Base-by-base conservation (phyloP, 805 yeast species). In the Metschnikowia koreensis region DNA sequence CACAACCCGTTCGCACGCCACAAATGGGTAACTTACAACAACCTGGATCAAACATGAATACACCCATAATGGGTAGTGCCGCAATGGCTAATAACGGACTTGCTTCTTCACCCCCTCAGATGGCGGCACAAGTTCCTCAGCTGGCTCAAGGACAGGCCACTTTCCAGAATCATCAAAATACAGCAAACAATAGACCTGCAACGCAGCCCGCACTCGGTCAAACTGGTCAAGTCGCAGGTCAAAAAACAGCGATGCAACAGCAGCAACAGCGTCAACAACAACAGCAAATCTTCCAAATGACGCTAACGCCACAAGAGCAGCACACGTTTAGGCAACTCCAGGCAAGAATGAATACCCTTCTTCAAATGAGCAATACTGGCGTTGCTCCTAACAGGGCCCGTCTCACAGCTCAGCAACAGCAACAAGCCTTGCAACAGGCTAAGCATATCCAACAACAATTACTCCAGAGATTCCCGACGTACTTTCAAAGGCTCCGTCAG, bases 211-310 rank as follows among this genome's bases (percentile, higher is more conserved):
- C 48, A 4, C 33, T 49, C 29, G 46, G 48, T 5, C 48, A 44
- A 40, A 9, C 50, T 8, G 52, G 48, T 5, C 52, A 43, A 22
- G 38, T 44, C 6, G n/a, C 47, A 9, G 53, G 45, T 11, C 51
- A 50, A 27, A 60, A 56, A 37, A 50, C 66, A 1, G 55, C 65
- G n/a, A 64, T 63, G 44, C 77, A 71, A 52, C 77, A 71, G 51
- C 75, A 70, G 46, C 51, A 47, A 27, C 51, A 47, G 28, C 41
- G 46, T 22, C 51, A 47, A 22, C 48, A 38, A 33, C 78, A 74
- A 47, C 78, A 74, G 56, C 78, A 74, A 52, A 69, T 74, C n/a
- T 74, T 74, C 69, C 77, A 71, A 47, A 67, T 58, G 52, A 61
- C 75, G 10, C 64, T 74, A 43, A 60, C 71, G 3, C 71, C 76